Evolutionary conservation across 768 basidiomycete species (phyloP), one percentile per base, ranked within the genome.

Genomic region (Tylopilus rubrobrunneus): DNA sequence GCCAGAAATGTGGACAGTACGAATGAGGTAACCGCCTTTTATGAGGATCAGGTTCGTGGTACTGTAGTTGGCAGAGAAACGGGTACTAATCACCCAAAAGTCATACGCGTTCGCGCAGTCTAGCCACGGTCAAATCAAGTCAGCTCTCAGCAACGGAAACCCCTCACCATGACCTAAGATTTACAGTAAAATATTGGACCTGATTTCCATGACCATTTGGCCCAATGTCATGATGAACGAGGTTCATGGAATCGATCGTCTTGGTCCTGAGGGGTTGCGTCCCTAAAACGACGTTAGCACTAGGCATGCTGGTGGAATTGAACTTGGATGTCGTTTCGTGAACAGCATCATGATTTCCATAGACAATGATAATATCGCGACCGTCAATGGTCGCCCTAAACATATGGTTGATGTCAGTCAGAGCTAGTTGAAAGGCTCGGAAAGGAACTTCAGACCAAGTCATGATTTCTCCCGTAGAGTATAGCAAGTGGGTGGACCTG

Each of bases 271-370:
- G 68, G 1, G 62, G 63, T 4, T 73, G 58, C 4, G 51, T 41
- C 19, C 64, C 64, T 15, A 57, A 67, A 51, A 59, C 60, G 10
- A 67, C 57, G 2, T 45, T 56, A 39, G 39, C 36, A 27, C 56
- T 66, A 12, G 72, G 71, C 3, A 60, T 51, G 19, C 56, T 54
- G 17, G 55, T 47, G 19, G 69, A 56, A 5, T 55, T 49, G 43
- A 76, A 72, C 47, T 65, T 74, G 67, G 80, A 75, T 10, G 77
- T 77, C 9, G 75, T 79, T 61, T 80, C 79, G 46, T 80, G 78
- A 31, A 77, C 77, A 6, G 66, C 59, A n/a, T n/a, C n/a, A n/a
- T n/a, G n/a, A 50, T 77, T 75, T 31, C 77, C 79, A 51, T 81
- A 81, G 23, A 79, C 53, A 29, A 81, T 19, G 42, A 81, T 74